Conservation (phyloP, 331 rosid genomes). For the Quercus tomentella region DNA sequence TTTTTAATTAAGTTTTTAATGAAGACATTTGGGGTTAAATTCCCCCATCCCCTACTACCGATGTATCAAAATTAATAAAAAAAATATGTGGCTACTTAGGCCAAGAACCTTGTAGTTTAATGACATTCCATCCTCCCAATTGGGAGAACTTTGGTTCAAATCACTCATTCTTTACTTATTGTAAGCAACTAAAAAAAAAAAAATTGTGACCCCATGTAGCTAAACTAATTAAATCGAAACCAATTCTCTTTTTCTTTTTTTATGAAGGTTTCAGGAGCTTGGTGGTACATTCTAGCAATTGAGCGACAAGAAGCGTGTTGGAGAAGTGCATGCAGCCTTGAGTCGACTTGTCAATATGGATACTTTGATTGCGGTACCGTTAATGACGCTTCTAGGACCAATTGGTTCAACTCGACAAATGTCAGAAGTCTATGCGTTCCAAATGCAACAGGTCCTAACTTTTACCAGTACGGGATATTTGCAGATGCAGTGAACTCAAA, state of each 20-base stretch:
- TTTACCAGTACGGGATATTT: slow-evolving; percentile 39
- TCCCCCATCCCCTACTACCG: too few relatives aligned
- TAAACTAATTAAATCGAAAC: too few relatives aligned
- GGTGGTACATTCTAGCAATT: slow-evolving; percentile 48
- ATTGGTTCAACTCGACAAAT: slow-evolving; percentile 38
- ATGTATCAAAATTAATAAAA: too few relatives aligned
- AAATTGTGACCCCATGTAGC: too few relatives aligned
- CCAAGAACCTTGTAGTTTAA: too few relatives aligned
- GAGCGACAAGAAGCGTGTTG: slow-evolving; percentile 59
- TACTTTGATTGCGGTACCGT: slow-evolving; percentile 35
- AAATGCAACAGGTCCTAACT: neutral
- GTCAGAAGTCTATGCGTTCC: slow-evolving; percentile 32
- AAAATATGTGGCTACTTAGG: too few relatives aligned
- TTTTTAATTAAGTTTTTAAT: too few relatives aligned
- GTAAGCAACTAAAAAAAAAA: too few relatives aligned
- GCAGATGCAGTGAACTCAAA: slow-evolving; percentile 34
- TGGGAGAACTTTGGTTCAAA: too few relatives aligned
- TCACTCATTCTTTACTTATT: too few relatives aligned
- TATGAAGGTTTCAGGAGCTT: slow-evolving; percentile 47
- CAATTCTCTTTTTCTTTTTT: neutral
- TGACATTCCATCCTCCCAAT: too few relatives aligned
- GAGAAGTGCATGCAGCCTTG: slow-evolving; percentile 33
- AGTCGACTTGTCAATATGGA: slow-evolving; percentile 7
- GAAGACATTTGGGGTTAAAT: too few relatives aligned
- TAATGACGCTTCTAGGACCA: slow-evolving; percentile 12